These are phyloP conservation scores for Elsinoe fawcettii DNA, from an alignment of 2,329 filamentous ascomycete genomes.

Conservation along the genomic window DNA sequence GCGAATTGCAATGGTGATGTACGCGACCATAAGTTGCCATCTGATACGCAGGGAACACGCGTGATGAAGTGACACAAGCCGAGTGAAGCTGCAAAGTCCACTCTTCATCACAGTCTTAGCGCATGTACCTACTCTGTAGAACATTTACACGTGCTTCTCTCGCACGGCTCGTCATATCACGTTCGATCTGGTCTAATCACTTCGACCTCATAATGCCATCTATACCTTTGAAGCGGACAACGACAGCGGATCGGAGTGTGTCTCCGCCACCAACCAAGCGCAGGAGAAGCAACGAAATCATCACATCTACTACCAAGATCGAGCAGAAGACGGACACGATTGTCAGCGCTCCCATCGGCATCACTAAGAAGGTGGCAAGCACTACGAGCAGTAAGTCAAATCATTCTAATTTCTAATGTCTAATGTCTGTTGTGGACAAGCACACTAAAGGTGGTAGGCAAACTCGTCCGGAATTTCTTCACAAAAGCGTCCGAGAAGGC, in stretches of 20 bases:
- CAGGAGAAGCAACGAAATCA: not conserved
- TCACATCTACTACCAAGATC: not conserved
- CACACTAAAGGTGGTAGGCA: conserved; percentile 40
- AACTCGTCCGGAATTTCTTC: conserved; percentile 75
- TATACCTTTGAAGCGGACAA: conserved; percentile 30
- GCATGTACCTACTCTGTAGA: not conserved
- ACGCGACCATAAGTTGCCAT: too few relatives aligned
- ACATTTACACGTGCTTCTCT: not conserved
- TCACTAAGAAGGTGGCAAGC: conserved; percentile 38
- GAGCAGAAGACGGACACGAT: not conserved
- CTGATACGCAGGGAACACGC: not conserved
- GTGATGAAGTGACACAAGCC: not conserved
- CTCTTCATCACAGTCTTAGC: not conserved
- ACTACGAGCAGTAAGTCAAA: conserved; percentile 44
- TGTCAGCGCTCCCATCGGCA: not conserved
- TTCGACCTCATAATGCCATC: not conserved
- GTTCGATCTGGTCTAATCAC: not conserved
- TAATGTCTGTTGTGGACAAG: too few relatives aligned
- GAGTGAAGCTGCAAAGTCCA: not conserved
- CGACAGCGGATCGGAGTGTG: conserved; percentile 37
- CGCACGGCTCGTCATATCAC: not conserved
- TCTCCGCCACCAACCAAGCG: conserved; percentile 53
- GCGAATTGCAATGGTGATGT: too few relatives aligned
- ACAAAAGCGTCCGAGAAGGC: conserved; percentile 78
- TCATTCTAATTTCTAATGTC: not conserved